phyloP scores from a whole-genome alignment of 2,329 filamentous ascomycete genomes.

The Xylariaceae sp. region DNA sequence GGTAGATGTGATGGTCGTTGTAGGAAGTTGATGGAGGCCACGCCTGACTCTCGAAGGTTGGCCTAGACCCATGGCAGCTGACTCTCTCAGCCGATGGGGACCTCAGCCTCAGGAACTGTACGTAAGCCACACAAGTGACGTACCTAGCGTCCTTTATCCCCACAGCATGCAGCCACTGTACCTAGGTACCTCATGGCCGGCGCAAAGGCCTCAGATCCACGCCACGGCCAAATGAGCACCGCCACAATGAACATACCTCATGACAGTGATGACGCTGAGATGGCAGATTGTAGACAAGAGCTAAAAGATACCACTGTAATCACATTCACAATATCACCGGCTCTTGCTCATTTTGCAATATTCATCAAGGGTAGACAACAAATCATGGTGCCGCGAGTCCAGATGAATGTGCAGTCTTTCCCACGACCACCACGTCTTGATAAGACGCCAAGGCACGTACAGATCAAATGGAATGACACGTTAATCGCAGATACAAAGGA shows the following conservation, averaged over 20 bases:
- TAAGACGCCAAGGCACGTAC: conserved; percentile 50
- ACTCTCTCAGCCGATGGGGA: too few species aligned
- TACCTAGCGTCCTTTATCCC: too few species aligned
- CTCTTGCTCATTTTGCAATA: not conserved
- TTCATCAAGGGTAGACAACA: not conserved
- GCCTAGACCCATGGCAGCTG: too few species aligned
- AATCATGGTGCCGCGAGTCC: conserved; percentile 39
- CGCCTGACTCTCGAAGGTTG: too few species aligned
- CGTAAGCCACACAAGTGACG: too few species aligned
- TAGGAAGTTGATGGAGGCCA: too few species aligned
- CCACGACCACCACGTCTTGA: conserved; percentile 59
- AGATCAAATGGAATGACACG: conserved; percentile 54
- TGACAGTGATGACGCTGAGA: not conserved
- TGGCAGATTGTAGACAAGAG: not conserved
- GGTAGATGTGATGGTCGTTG: too few species aligned
- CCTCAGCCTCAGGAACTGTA: too few species aligned
- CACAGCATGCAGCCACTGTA: too few species aligned
- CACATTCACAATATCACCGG: not conserved
- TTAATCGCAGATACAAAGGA: conserved; percentile 57
- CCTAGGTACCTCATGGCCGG: too few species aligned
- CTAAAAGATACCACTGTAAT: not conserved
- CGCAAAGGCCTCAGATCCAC: too few species aligned
- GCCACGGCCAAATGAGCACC: too few species aligned
- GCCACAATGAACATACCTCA: not conserved
- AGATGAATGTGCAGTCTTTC: conserved; percentile 55